Base-by-base conservation (phyloP, 257 asterid genomes). In the Gardenia jasminoides region DNA sequence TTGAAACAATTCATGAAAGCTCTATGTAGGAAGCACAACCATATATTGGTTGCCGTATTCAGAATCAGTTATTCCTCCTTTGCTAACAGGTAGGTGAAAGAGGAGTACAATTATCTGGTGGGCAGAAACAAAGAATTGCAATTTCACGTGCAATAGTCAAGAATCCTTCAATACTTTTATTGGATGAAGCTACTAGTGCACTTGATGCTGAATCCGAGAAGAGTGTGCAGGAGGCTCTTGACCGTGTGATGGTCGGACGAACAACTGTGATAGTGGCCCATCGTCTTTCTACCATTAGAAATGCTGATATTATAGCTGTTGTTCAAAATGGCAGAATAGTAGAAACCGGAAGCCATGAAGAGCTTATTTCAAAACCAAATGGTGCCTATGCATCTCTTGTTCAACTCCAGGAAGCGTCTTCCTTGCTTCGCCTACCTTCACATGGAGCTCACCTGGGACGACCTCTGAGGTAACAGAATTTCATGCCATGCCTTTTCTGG, bases 131-230 rank as follows among this genome's bases (percentile, higher is more conserved):
- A 82, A 86, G 99, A 80, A 93, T 96, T 16, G 97, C 98, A 44
- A 92, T 93, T 78, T 85, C 99, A 15, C 94, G 98, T 58, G 97
- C 99, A 10, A 89, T 93, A 67, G 97, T 96, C 78, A 93, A 93
- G 80, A 92, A 92, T 64, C 99, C 99, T 16, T 91, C 96, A 24
- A 84, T 93, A 71, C 92, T 96, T 86, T 67, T 96, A 81, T 79
- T 96, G 87, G 99, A 96, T 67, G 99, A 96, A 84, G 99, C 99
- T 17, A 96, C 98, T 0, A 96, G 99, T 78, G 98, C 99, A 46
- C 98, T 93, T 72, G 99, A 96, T 82, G 96, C 98, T 7, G 99
- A 93, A 83, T 93, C 98, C 1, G 99, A 96, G 84, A 90, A 88
- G 79, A 89, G 96, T 30, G 99, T 96, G 82, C 99, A 96, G 78